Percentiles rank a stretch among this genome's conserved stretches.
phyloP scores from a whole-genome alignment of 768 basidiomycete genomes.

The Trametes cubensis region DNA sequence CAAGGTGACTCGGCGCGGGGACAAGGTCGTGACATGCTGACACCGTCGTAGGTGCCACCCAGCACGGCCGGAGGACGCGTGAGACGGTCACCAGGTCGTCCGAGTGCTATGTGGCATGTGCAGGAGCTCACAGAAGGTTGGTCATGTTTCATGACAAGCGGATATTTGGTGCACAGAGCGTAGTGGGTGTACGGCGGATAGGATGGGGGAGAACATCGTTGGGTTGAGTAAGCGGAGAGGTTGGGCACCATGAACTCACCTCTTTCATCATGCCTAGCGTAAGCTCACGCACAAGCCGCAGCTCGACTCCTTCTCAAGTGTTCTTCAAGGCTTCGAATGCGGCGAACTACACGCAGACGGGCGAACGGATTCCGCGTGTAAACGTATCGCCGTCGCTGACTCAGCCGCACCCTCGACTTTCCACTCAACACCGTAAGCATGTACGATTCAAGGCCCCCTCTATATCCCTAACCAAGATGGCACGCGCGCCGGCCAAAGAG shows the following conservation, averaged over 20 bases:
- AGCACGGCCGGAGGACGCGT: background rate
- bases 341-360: background rate
- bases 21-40: slow-evolving; percentile 3
- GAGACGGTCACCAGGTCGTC: slow-evolving; percentile 10
- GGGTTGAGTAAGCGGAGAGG: slow-evolving; percentile 5
- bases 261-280: slow-evolving; percentile 10
- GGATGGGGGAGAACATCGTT: background rate
- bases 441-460: background rate
- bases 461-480: background rate
- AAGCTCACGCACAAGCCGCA: background rate
- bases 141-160: background rate
- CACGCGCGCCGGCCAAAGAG: background rate
- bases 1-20: slow-evolving; percentile 4
- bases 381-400: slow-evolving; percentile 3
- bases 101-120: background rate
- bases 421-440: background rate
- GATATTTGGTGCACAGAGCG: background rate
- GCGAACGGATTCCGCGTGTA: background rate
- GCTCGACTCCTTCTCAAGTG: background rate
- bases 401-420: background rate
- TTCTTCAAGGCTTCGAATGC: slow-evolving; percentile 1
- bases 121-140: background rate
- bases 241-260: background rate
- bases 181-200: background rate
- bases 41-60: background rate